Conservation (phyloP, 2,329 filamentous ascomycete species). For the Phialophora chinensis region DNA sequence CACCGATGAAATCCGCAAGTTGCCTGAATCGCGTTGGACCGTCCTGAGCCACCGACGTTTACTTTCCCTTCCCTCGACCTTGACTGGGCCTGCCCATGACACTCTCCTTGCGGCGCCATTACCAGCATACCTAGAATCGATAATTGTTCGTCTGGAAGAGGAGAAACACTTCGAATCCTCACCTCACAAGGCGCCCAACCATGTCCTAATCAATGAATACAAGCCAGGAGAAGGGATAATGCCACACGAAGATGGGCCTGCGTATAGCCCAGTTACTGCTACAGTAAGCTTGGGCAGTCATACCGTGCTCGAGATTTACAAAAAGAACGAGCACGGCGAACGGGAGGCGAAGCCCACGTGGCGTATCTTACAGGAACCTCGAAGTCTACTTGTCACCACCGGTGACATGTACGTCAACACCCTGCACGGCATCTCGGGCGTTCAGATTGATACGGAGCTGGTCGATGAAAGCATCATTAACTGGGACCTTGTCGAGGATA, state of each 20-base stretch:
- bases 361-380: conserved; percentile 79
- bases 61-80: conserved; percentile 85
- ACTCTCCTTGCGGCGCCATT: conserved; percentile 73
- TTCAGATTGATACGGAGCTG: conserved; percentile 68
- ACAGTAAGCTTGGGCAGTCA: conserved; percentile 84
- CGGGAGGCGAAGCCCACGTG: conserved; percentile 46
- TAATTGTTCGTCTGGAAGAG: conserved; percentile 63
- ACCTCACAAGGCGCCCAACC: conserved; percentile 80
- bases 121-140: conserved; percentile 73
- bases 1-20: conserved; percentile 68
- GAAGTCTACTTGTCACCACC: conserved; percentile 69
- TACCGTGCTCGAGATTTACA: conserved; percentile 78
- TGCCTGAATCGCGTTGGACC: conserved; percentile 81
- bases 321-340: conserved; percentile 52
- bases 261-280: conserved; percentile 86
- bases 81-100: conserved; percentile 68
- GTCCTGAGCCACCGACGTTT: conserved; percentile 85
- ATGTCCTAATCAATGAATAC: conserved; percentile 95
- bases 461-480: conserved; percentile 56
- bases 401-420: conserved; percentile 61
- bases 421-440: conserved; percentile 64
- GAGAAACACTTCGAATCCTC: conserved; percentile 64
- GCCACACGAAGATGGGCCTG: conserved; percentile 90
- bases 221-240: conserved; percentile 88
- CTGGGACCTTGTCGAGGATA: conserved; percentile 61